Conservation (phyloP, 1,284 basidiomycete species). For the Neonothopanus nambi region DNA sequence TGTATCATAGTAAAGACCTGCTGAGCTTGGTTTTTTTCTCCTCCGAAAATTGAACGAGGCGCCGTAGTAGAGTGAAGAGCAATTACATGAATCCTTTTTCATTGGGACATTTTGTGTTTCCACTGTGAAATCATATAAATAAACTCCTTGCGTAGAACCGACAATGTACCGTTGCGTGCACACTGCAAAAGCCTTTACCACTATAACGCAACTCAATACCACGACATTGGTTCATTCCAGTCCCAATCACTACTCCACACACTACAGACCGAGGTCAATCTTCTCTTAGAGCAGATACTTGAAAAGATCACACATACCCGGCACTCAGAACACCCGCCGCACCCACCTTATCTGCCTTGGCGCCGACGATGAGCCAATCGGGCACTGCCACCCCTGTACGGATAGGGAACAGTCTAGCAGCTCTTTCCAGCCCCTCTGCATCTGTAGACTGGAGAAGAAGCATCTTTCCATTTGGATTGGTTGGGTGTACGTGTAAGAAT, state of each 20-base stretch:
- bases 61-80: too few relatives aligned
- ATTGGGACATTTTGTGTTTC: too few relatives aligned
- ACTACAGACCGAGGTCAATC: constrained; percentile 28
- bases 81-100: too few relatives aligned
- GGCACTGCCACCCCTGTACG: constrained; percentile 76
- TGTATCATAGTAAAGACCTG: too few relatives aligned
- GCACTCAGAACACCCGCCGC: constrained; percentile 74
- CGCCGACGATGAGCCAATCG: constrained; percentile 71
- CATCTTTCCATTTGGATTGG: constrained; percentile 35
- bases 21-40: too few relatives aligned
- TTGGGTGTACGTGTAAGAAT: constrained; percentile 71
- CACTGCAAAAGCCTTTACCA: too few relatives aligned
- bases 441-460: constrained; percentile 66
- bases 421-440: constrained; percentile 59
- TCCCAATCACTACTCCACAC: constrained; percentile 54
- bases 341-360: constrained; percentile 52
- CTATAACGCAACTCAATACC: constrained; percentile 30
- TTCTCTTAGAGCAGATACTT: too few relatives aligned
- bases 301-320: constrained; percentile 48
- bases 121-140: too few relatives aligned
- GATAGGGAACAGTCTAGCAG: constrained; percentile 72
- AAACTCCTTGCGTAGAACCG: too few relatives aligned
- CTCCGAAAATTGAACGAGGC: too few relatives aligned
- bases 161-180: too few relatives aligned
- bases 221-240: constrained; percentile 54